Percentiles rank a stretch among this genome's conserved stretches.
Evolutionary conservation across 2,329 filamentous ascomycete genomes (phyloP).

Genomic region (Neocucurbitaria cava): DNA sequence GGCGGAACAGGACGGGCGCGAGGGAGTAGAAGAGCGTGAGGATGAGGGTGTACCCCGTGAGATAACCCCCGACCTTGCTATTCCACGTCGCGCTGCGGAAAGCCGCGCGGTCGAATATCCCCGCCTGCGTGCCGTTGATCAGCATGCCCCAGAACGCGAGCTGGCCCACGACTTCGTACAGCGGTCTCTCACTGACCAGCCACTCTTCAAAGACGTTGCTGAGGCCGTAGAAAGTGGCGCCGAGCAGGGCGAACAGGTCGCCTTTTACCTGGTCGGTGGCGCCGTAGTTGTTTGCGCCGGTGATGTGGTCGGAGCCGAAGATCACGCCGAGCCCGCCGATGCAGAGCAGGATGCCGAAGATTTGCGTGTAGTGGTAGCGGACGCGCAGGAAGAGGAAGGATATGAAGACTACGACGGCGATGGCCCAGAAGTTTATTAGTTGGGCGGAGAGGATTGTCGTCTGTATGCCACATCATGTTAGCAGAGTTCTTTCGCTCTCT

Average conservation of each 20-base stretch:
- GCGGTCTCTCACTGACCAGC: conserved; percentile 82
- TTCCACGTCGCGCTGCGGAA: conserved; percentile 63
- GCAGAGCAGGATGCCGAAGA: conserved; percentile 85
- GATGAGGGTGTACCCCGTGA: conserved; percentile 87
- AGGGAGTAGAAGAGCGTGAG: conserved; percentile 86
- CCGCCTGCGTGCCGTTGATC: conserved; percentile 90
- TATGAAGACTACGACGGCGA: conserved; percentile 86
- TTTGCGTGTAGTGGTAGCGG: conserved; percentile 86
- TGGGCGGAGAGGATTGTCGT: conserved; percentile 93
- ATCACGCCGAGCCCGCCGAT: conserved; percentile 90
- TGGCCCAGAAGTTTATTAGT: conserved; percentile 98
- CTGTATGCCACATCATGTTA: no score
- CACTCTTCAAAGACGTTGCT: conserved; percentile 94
- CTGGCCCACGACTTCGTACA: conserved; percentile 94
- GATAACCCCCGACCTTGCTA: conserved; percentile 72
- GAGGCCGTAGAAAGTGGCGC: conserved; percentile 89
- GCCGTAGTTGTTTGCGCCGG: conserved; percentile 72
- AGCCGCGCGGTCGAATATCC: conserved; percentile 83
- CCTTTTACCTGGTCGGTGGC: conserved; percentile 81
- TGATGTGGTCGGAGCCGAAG: conserved; percentile 86
- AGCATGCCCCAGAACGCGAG: conserved; percentile 85
- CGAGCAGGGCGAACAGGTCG: conserved; percentile 88
- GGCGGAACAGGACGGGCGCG: conserved; percentile 85
- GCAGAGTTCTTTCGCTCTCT: no score
- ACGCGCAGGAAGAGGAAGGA: conserved; percentile 85